These are phyloP conservation scores for Calocera cornea DNA, from an alignment of 768 basidiomycete species.

Conservation along the genomic window DNA sequence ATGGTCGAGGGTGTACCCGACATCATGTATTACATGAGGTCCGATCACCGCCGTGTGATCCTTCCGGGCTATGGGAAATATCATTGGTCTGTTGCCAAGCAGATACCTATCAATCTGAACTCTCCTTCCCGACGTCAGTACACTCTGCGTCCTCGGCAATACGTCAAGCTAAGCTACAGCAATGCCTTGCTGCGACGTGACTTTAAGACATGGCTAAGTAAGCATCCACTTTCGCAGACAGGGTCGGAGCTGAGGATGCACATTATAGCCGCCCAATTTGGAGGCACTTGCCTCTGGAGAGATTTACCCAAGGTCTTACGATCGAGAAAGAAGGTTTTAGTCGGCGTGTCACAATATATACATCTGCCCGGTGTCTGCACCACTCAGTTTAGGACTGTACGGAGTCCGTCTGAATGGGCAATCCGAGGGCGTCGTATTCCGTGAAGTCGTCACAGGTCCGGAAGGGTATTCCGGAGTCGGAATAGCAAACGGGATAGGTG, in stretches of 20 bases:
- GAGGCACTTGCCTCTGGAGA: not conserved
- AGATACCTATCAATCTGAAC: not conserved
- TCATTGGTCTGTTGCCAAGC: not conserved
- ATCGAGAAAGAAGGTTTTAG: not conserved
- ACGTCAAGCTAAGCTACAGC: not conserved
- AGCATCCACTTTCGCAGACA: not conserved
- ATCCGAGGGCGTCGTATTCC: too few species aligned
- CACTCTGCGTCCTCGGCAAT: not conserved
- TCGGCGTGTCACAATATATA: not conserved
- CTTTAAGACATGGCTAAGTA: not conserved
- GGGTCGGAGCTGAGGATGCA: not conserved
- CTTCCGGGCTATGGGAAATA: not conserved
- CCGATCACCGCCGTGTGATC: not conserved
- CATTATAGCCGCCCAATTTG: not conserved
- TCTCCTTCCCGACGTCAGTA: not conserved
- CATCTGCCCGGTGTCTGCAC: too few species aligned
- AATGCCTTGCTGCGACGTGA: not conserved
- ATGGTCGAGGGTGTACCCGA: not conserved
- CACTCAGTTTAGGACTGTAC: too few species aligned
- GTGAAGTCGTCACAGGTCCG: too few species aligned
- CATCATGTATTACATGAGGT: not conserved
- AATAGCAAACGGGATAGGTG: too few species aligned
- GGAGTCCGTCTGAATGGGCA: too few species aligned
- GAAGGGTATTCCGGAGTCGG: too few species aligned
- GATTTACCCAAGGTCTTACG: not conserved